Conservation (phyloP, 2,329 filamentous ascomycete genomes). For the Ophiocordyceps camponoti-leonardi region DNA sequence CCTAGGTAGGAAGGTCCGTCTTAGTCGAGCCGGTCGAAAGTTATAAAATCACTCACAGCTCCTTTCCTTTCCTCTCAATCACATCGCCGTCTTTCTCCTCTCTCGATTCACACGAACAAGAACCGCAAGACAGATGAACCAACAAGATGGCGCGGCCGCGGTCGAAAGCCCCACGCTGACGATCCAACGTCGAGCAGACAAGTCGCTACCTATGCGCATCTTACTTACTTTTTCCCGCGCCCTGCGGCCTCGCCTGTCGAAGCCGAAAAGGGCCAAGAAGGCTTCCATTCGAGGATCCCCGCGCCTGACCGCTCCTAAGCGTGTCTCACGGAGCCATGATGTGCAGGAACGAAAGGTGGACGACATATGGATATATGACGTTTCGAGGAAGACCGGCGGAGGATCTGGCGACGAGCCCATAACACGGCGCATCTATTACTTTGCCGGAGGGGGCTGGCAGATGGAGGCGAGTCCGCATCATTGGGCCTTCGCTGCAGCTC, state of each 20-base stretch:
- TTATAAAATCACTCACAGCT: too few species aligned
- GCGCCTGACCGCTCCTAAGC: not conserved
- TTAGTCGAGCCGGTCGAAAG: too few species aligned
- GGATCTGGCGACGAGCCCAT: not conserved
- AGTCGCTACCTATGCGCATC: not conserved
- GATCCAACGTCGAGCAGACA: not conserved
- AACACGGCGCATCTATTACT: slow-evolving; percentile 29
- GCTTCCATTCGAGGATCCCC: not conserved
- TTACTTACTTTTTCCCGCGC: not conserved
- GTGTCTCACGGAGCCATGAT: not conserved
- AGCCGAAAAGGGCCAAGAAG: not conserved
- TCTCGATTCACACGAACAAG: too few species aligned
- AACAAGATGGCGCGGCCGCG: not conserved
- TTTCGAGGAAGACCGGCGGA: not conserved
- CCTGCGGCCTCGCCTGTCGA: not conserved
- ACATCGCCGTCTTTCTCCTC: too few species aligned
- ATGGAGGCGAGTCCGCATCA: slow-evolving; percentile 29
- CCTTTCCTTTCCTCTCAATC: too few species aligned
- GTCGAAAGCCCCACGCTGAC: not conserved
- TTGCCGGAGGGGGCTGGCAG: slow-evolving; percentile 38
- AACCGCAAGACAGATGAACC: too few species aligned
- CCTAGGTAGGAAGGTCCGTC: too few species aligned
- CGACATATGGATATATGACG: slow-evolving; percentile 11
- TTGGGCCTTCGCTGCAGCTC: slow-evolving; percentile 29
- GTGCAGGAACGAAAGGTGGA: slow-evolving; percentile 4